Base-by-base conservation (phyloP, 129 eudicot species). In the Tanacetum coccineum region DNA sequence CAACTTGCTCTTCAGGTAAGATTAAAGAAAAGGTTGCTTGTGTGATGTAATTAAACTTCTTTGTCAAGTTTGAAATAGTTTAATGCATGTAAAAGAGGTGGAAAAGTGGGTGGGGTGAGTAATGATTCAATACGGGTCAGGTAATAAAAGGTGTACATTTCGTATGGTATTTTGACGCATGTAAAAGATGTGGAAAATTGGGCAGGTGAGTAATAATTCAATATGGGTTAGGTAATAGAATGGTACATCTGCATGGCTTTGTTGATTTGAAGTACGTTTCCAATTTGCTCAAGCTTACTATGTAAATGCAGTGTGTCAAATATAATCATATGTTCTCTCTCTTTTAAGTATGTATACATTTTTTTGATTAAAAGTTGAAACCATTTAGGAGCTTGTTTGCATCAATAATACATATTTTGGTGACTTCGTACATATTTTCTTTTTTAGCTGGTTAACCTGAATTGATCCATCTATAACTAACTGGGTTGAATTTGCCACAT, bases 1-100 rank as follows among this genome's bases (percentile, higher is more conserved):
- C 95, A 85, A 78, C 94, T 94, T 75, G 96, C 95, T 14, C 81
- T 90, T 58, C 99, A 94, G 99, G 99, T 94, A 55, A 64, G 21
- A 44, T 67, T 68, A 12, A 42, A 53, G 1, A 59, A 6, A 17
- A 15, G 59, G 32, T 17, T 67, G 12, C 53, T 26, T 9, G 32
- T 39, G 48, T 68, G 64, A 44, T 20, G 25, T 49, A 1, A n/a
- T 22, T 3, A 46, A 30, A 46, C 58, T 48, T 47, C 32, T 30
- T 48, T 10, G 20, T 13, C 12, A 17, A 39, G 45, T 12, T 22
- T 53, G 22, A 36, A 36, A 36, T 36, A 32, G 5, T 32, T 32
- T 32, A 8, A 32, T 32, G 39, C 39, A 32, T 32, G 39, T 32
- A 32, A 32, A 26, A 32, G 39, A 32, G 6, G 39, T 32, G 39